These are phyloP conservation scores for Backusella australiensis DNA, from an alignment of 192 early-diverging fungal species.

Conservation along the genomic window DNA sequence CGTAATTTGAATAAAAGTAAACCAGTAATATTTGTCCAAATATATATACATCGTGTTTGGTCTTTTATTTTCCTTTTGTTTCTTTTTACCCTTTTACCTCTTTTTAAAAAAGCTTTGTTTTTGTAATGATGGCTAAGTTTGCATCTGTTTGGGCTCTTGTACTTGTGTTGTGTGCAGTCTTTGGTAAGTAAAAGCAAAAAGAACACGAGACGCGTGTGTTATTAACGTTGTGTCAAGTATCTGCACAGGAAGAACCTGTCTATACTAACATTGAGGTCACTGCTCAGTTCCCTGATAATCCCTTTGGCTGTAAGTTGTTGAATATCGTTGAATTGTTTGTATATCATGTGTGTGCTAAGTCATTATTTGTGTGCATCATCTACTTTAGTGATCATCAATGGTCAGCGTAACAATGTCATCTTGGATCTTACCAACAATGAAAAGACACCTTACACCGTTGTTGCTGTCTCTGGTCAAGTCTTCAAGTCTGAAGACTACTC, in stretches of 20 bases:
- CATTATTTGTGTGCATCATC: neutral
- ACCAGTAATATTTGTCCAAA: neutral
- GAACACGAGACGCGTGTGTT: neutral
- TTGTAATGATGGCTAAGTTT: slow-evolving; percentile 16
- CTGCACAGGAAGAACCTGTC: slow-evolving; percentile 17
- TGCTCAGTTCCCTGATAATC: slow-evolving; percentile 39
- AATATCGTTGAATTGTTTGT: neutral
- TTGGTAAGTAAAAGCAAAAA: neutral
- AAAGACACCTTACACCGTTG: slow-evolving; percentile 25
- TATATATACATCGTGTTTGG: neutral
- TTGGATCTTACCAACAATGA: slow-evolving; percentile 43
- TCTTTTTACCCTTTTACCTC: slow-evolving; percentile 1
- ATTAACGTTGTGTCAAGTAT: slow-evolving; percentile 3
- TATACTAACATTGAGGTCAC: slow-evolving; percentile 20
- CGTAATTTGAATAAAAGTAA: neutral
- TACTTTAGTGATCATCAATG: slow-evolving; percentile 42
- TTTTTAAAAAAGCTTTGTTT: slow-evolving; percentile 2
- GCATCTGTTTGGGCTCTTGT: slow-evolving; percentile 19
- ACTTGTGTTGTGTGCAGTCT: slow-evolving; percentile 1
- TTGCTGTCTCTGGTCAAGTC: slow-evolving; percentile 29
- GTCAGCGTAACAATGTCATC: slow-evolving; percentile 38
- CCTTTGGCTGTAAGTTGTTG: slow-evolving; percentile 37
- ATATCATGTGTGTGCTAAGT: neutral
- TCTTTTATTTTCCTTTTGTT: neutral
- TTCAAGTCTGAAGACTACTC: slow-evolving; percentile 28